Base-by-base conservation (phyloP, 768 basidiomycete species). In the Naganishia onofrii region DNA sequence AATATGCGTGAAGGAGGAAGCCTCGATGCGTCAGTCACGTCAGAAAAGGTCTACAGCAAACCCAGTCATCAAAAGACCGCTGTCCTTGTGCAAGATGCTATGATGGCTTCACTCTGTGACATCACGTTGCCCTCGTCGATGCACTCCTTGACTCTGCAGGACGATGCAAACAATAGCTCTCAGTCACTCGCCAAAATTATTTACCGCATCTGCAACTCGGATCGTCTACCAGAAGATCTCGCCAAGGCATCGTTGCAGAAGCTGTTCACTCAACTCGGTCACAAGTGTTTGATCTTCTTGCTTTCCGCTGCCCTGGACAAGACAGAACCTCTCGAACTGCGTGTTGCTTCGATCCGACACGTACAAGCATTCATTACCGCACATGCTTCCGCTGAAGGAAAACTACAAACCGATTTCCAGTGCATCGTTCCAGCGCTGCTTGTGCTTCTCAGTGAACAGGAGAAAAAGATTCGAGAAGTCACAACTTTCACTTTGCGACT, bases 291-390 rank as follows among this genome's bases (percentile, higher is more conserved):
- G 15, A 84, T 88, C 0, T 95, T 99, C 83, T 85, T 99, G 13
- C 86, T 89, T 0, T 89, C 90, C 0, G 76, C 90, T 29, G 91
- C 90, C 85, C 83, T 77, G 1, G 66, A 73, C 13, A 17, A 71
- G 1, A 12, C 63, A 9, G 34, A 70, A 1, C 23, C 76, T 1
- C 1, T 80, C 3, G 73, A 78, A 23, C 57, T 84, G 83, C 70
- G 84, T 81, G 68, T 84, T 2, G 84, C 87, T 1, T 88, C 92
- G 0, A 82, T 97, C 10, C 82, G 85, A 5, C 93, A 97, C 77
- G 87, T 88, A 23, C 83, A 85, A 2, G 91, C 92, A 0, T 94
- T 94, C 80, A 79, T 98, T 15, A 84, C 87, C 56, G 91, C 93
- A 0, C 77, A 84, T 0, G 76, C 83, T 1, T 82, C 85, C 55